A percentile compares a stretch with the other conserved stretches of the same genome.
Evolutionary conservation across 2,329 filamentous ascomycete species (phyloP).

Genomic region (Didymella segeticola): DNA sequence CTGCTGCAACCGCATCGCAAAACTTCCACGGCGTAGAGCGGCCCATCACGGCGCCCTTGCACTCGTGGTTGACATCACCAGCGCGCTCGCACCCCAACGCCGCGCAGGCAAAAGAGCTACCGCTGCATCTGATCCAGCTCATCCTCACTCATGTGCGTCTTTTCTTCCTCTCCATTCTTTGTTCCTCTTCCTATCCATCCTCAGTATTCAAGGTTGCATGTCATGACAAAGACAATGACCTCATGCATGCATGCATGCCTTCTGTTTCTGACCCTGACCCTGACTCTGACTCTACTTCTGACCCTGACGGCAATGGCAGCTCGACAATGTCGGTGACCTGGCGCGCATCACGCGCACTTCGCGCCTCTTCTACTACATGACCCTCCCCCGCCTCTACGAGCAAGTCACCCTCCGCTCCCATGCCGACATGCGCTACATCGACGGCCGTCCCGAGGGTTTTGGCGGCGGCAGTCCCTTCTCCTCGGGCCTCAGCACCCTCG

Average conservation of each 20-base stretch:
- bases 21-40: conserved; percentile 1
- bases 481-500: conserved; percentile 68
- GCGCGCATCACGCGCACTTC: conserved; percentile 66
- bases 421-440: conserved; percentile 63
- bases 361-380: conserved; percentile 69
- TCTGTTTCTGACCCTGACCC: too few relatives aligned
- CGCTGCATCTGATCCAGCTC: conserved; percentile 64
- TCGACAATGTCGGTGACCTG: conserved; percentile 65
- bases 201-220: too few relatives aligned
- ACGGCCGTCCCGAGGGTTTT: conserved; percentile 65
- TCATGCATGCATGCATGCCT: too few relatives aligned
- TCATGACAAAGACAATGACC: too few relatives aligned
- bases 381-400: conserved; percentile 66
- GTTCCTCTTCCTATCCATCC: too few relatives aligned
- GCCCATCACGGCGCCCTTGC: conserved; percentile 41
- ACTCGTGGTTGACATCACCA: conserved; percentile 43
- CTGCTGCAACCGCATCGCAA: conserved; percentile 3
- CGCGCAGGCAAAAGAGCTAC: conserved; percentile 52
- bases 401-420: conserved; percentile 64
- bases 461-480: conserved; percentile 69
- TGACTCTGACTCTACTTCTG: too few relatives aligned
- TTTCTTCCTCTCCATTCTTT: too few relatives aligned
- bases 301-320: conserved; percentile 45
- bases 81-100: conserved; percentile 38
- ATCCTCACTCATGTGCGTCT: conserved; percentile 62